phyloP scores from a whole-genome alignment of 306 rosid genomes.

The Rosa multiflora region DNA sequence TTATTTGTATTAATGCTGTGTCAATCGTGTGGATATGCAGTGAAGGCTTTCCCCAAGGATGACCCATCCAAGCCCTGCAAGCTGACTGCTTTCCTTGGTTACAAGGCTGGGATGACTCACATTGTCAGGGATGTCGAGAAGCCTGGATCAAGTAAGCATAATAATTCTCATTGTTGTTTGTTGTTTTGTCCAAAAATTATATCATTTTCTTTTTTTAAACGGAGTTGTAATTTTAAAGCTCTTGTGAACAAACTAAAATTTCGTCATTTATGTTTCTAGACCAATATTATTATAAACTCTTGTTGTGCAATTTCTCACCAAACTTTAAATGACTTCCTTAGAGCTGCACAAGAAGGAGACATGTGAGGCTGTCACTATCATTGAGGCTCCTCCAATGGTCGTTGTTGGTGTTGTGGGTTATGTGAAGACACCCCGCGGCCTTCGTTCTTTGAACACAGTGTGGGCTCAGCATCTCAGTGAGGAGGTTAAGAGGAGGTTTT shows the following conservation, averaged over 20 bases:
- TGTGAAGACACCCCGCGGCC: conserved; percentile 85
- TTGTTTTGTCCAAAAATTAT: background rate
- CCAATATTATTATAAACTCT: background rate
- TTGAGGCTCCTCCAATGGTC: conserved; percentile 86
- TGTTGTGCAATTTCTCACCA: background rate
- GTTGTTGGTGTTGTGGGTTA: conserved; percentile 88
- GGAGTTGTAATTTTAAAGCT: background rate
- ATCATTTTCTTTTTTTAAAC: background rate
- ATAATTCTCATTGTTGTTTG: background rate
- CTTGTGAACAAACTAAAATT: background rate
- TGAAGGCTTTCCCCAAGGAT: conserved; percentile 93
- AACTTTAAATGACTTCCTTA: background rate
- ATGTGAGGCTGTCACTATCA: conserved; percentile 73
- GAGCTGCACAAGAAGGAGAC: conserved; percentile 95
- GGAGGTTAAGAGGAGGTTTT: conserved; percentile 75
- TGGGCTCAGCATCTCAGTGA: conserved; percentile 92
- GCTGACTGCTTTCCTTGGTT: conserved; percentile 76
- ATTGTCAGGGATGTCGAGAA: conserved; percentile 86
- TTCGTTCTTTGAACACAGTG: conserved; percentile 69
- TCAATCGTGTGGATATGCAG: conserved; percentile 28
- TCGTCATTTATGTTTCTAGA: background rate
- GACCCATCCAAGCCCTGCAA: conserved; percentile 60
- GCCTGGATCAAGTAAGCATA: conserved; percentile 59
- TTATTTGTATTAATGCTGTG: background rate
- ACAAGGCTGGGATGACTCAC: conserved; percentile 95